Evolutionary conservation across 2,329 filamentous ascomycete genomes (phyloP).

Genomic region (Colletotrichum tropicale): DNA sequence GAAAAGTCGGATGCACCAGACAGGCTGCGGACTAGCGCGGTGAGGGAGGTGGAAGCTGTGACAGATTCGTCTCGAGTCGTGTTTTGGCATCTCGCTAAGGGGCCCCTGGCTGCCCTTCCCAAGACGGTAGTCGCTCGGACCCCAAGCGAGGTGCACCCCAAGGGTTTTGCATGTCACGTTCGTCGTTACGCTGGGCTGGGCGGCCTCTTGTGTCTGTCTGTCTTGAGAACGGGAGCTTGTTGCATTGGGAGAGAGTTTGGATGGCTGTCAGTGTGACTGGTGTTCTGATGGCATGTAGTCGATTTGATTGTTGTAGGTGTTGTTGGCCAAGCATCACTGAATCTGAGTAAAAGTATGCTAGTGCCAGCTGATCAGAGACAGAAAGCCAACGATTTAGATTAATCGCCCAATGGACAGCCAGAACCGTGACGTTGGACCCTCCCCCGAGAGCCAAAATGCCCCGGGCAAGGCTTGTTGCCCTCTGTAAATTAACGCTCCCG

Average conservation of each 20-base stretch:
- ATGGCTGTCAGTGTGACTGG: background rate
- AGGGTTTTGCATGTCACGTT: background rate
- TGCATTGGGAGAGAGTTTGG: background rate
- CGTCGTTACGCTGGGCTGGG: background rate
- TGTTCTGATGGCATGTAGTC: background rate
- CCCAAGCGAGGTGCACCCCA: background rate
- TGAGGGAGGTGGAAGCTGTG: constrained; percentile 35
- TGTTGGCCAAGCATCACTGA: background rate
- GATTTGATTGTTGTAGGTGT: background rate
- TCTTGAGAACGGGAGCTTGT: background rate
- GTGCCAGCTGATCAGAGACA: background rate
- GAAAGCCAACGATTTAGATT: background rate
- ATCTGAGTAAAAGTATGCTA: background rate
- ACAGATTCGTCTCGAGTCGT: constrained; percentile 55
- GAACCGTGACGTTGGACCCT: background rate
- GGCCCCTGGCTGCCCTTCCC: constrained; percentile 6
- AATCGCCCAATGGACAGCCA: background rate
- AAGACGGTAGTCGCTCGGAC: constrained; percentile 8
- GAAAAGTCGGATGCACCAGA: background rate
- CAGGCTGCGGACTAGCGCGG: constrained; percentile 1
- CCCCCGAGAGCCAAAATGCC: background rate
- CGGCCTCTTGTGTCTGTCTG: background rate
- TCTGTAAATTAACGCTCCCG: constrained; percentile 6
- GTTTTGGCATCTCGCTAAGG: constrained; percentile 41
- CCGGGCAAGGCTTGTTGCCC: constrained; percentile 1